These are phyloP conservation scores for Yamadazyma insecticola DNA, from an alignment of 805 yeast species.

Conservation along the genomic window DNA sequence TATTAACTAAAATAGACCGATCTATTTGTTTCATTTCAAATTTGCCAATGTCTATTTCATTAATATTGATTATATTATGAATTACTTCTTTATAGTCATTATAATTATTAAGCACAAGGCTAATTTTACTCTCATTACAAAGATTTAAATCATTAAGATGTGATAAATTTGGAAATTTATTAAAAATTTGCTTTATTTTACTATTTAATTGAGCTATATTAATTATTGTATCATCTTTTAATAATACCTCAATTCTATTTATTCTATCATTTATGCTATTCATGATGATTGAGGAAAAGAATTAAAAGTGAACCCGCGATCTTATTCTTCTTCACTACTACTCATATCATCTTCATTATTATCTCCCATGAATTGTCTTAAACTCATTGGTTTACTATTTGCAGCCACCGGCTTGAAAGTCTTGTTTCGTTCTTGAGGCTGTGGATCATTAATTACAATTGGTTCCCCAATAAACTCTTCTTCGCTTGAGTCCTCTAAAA, in stretches of 20 bases:
- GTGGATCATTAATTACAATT: slow-evolving; percentile 3
- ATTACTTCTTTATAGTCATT: slow-evolving; percentile 4
- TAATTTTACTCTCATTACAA: slow-evolving; percentile 5
- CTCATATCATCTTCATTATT: slow-evolving; percentile 23
- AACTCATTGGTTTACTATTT: slow-evolving; percentile 33
- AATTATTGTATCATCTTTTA: no score
- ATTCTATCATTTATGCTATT: slow-evolving; percentile 3
- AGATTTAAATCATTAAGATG: neutral
- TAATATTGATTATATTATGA: slow-evolving; percentile 4
- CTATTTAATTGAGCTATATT: neutral
- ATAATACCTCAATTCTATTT: neutral
- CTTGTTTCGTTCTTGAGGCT: neutral
- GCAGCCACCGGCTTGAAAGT: neutral
- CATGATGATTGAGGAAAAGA: neutral
- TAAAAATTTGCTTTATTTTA: slow-evolving; percentile 1
- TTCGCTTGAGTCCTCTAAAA: slow-evolving; percentile 22
- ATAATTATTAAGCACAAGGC: slow-evolving; percentile 7
- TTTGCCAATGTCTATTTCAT: slow-evolving; percentile 3
- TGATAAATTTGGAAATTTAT: slow-evolving; percentile 1
- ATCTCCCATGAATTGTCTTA: slow-evolving; percentile 33
- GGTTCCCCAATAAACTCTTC: slow-evolving; percentile 10
- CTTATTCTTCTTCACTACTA: slow-evolving; percentile 28
- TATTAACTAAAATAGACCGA: neutral
- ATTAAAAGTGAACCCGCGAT: neutral
- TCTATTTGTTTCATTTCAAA: slow-evolving; percentile 3